phyloP scores from a whole-genome alignment of 2,329 filamentous ascomycete genomes.

The Camillea tinctor region DNA sequence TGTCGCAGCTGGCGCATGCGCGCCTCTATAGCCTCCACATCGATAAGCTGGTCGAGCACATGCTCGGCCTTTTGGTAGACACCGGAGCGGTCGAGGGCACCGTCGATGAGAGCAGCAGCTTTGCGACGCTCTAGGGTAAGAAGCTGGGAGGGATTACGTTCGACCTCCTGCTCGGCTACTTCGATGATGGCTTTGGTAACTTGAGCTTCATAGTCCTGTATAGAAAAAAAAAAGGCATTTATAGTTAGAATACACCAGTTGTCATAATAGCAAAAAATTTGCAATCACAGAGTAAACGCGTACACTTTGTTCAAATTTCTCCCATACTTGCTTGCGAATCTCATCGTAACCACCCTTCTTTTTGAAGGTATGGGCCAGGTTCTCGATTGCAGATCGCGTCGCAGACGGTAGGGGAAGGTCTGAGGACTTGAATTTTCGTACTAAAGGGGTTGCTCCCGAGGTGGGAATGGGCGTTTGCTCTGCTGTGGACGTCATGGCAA shows the following conservation, averaged over 20 bases:
- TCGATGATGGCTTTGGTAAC: conserved; percentile 66
- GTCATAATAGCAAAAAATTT: no score
- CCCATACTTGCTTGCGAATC: conserved; percentile 74
- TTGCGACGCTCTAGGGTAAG: conserved; percentile 72
- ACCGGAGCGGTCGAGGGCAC: conserved; percentile 72
- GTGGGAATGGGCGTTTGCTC: conserved; percentile 28
- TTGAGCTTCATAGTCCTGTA: conserved; percentile 66
- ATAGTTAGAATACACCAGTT: conserved; percentile 6
- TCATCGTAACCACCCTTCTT: conserved; percentile 82
- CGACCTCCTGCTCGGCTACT: conserved; percentile 71
- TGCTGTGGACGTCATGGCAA: conserved; percentile 28
- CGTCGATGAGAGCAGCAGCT: conserved; percentile 73
- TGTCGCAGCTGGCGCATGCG: conserved; percentile 67
- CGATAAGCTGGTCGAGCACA: conserved; percentile 66
- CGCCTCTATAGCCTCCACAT: conserved; percentile 64
- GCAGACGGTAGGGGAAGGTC: conserved; percentile 72
- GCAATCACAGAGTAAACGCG: conserved; percentile 21
- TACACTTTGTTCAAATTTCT: conserved; percentile 71
- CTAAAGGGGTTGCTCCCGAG: conserved; percentile 18
- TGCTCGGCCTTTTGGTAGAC: conserved; percentile 71
- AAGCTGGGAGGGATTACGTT: conserved; percentile 69
- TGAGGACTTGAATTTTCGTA: conserved; percentile 65
- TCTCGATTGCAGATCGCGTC: conserved; percentile 72
- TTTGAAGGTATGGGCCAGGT: conserved; percentile 76
- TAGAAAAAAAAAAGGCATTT: background rate